These are phyloP conservation scores for Mollisiaceae sp. DNA, from an alignment of 2,329 filamentous ascomycete genomes.

Conservation along the genomic window DNA sequence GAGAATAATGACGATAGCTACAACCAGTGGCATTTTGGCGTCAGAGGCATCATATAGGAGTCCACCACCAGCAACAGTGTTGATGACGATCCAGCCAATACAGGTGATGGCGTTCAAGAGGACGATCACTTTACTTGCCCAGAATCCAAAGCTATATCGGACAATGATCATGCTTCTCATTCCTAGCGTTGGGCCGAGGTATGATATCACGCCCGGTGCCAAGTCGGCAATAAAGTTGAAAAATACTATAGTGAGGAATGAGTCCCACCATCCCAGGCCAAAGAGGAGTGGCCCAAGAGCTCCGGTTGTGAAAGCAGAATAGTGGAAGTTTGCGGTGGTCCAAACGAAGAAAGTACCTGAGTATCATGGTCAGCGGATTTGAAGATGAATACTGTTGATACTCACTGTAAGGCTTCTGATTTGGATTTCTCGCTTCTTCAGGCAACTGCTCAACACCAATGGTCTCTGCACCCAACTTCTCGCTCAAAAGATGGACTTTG, in stretches of 20 bases:
- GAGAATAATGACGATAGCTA: slow-evolving; percentile 34
- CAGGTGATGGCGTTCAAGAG: slow-evolving; percentile 32
- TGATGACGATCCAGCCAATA: slow-evolving; percentile 34
- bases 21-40: slow-evolving; percentile 33
- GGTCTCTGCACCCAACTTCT: slow-evolving; percentile 20
- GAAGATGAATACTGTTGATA: background rate
- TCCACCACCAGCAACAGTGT: slow-evolving; percentile 31
- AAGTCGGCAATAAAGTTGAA: slow-evolving; percentile 41
- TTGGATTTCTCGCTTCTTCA: slow-evolving; percentile 20
- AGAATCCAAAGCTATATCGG: slow-evolving; percentile 41
- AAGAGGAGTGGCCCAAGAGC: slow-evolving; percentile 25
- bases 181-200: slow-evolving; percentile 40
- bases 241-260: slow-evolving; percentile 37
- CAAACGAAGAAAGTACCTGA: slow-evolving; percentile 23
- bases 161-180: slow-evolving; percentile 42
- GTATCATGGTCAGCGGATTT: background rate
- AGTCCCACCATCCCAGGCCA: slow-evolving; percentile 39
- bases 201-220: slow-evolving; percentile 36
- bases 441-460: slow-evolving; percentile 21
- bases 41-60: slow-evolving; percentile 36
- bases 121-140: slow-evolving; percentile 28
- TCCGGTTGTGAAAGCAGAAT: slow-evolving; percentile 22
- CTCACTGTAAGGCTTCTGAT: slow-evolving; percentile 22
- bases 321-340: slow-evolving; percentile 23
- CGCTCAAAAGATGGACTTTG: slow-evolving; percentile 17